Evolutionary conservation across 2,329 filamentous ascomycete species (phyloP), one percentile per base, ranked within the genome.

Genomic region (Cordyceps cicadae): DNA sequence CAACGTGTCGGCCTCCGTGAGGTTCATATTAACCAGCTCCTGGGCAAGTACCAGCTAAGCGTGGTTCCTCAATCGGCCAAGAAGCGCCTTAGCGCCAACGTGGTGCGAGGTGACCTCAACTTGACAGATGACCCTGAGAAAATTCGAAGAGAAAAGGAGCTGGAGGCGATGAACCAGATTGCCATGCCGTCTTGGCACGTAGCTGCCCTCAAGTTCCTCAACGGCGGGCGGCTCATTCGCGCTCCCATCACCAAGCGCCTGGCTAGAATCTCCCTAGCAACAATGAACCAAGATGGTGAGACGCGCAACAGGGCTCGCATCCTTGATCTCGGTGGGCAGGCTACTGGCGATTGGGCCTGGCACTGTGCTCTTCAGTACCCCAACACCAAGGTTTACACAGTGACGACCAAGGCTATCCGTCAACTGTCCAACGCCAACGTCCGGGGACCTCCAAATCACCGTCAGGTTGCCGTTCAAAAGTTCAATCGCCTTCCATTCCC

Each of bases 311-410:
- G 86, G 26, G 77, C 86, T 3, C 80, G 88, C 39, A 87, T 97
- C 61, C 82, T 97, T 29, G 93, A 97, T 70, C 85, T 97, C 39
- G 92, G 90, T 54, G 92, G 92, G 50, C 87, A 93, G 70, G 81
- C 88, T 0, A 85, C 89, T 15, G 93, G 91, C 70, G 92, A 96
- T 73, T 99, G 94, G 94, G 93, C 90, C 24, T 99, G 94, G 94
- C 87, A 94, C 70, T 89, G 91, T 62, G 92, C 94, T 0, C 81
- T 89, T 54, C 88, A 93, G 71, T 94, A 92, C 73, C 90, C 90
- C 19, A 87, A 90, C 71, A 83, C 89, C 61, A 92, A 90, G 71
- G 85, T 97, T 59, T 95, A 92, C 76, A 97, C 93, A 0, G 90
- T 93, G 59, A 89, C 88, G 43, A 90, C 87, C 64, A 88, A 89